Conservation (phyloP, 352 stramenopile genomes). For the Hyaloperonospora brassicae region DNA sequence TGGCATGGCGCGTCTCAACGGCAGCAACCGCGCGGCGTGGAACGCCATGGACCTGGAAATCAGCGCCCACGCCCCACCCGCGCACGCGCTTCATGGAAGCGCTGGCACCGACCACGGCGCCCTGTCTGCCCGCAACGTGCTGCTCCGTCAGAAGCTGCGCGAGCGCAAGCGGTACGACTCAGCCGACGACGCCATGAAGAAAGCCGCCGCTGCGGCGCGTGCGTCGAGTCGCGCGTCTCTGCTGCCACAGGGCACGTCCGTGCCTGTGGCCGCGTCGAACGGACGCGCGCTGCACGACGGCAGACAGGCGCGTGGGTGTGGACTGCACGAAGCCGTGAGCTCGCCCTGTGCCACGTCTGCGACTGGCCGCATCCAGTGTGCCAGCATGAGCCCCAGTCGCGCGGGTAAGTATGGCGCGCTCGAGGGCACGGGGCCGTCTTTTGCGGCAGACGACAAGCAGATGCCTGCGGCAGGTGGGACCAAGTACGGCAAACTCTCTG, state of each 20-base stretch:
- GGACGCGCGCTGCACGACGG: too few species aligned
- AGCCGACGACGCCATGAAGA: slow-evolving; percentile 74
- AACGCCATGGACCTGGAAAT: slow-evolving; percentile 46
- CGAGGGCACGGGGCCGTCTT: slow-evolving; percentile 10
- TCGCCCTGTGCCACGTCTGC: slow-evolving; percentile 38
- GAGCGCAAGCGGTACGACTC: slow-evolving; percentile 82
- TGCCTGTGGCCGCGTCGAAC: too few species aligned
- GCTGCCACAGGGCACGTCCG: too few species aligned
- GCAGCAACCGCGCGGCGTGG: slow-evolving; percentile 35
- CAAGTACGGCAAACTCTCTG: slow-evolving; percentile 59
- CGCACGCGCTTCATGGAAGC: slow-evolving; percentile 7
- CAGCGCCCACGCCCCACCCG: slow-evolving; percentile 15
- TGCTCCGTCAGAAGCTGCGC: slow-evolving; percentile 60
- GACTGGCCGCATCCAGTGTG: slow-evolving; percentile 21
- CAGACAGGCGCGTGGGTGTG: neutral
- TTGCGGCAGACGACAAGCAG: slow-evolving; percentile 5
- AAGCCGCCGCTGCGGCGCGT: slow-evolving; percentile 16
- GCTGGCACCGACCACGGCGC: slow-evolving; percentile 27
- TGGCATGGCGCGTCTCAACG: slow-evolving; percentile 25
- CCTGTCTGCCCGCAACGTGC: slow-evolving; percentile 69
- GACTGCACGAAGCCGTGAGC: slow-evolving; percentile 20
- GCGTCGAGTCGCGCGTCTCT: slow-evolving; percentile 1
- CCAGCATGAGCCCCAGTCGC: slow-evolving; percentile 55
- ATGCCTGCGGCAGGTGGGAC: slow-evolving; percentile 9
- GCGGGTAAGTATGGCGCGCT: slow-evolving; percentile 41